Evolutionary conservation across 2,329 filamentous ascomycete species (phyloP).

Genomic region (Elsinoe ampelina): DNA sequence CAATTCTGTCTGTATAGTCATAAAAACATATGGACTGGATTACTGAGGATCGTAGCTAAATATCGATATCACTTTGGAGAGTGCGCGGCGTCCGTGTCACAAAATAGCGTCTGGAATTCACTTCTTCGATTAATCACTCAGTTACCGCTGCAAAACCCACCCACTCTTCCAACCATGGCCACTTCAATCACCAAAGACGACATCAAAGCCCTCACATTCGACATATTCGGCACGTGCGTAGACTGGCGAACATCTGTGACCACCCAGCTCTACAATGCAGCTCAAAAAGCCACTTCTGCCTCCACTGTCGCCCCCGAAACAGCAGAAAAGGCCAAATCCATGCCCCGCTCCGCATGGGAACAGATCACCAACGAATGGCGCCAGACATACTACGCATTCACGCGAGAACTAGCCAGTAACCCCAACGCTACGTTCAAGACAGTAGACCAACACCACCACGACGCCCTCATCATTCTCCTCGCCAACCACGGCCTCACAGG

Average conservation of each 20-base stretch:
- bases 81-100: too few species aligned
- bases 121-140: neutral
- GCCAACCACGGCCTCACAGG: slow-evolving; percentile 36
- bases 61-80: neutral
- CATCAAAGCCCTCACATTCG: slow-evolving; percentile 52
- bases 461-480: slow-evolving; percentile 53
- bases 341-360: slow-evolving; percentile 52
- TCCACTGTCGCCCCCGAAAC: slow-evolving; percentile 37
- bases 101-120: neutral
- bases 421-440: slow-evolving; percentile 48
- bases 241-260: slow-evolving; percentile 65
- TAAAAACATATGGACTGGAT: neutral
- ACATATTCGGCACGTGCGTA: slow-evolving; percentile 73
- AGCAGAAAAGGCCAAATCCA: slow-evolving; percentile 39
- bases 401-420: slow-evolving; percentile 41
- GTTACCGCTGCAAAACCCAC: neutral
- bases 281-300: slow-evolving; percentile 38
- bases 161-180: neutral
- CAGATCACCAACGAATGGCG: slow-evolving; percentile 64
- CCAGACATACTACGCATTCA: slow-evolving; percentile 43
- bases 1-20: neutral
- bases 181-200: neutral
- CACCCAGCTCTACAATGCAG: slow-evolving; percentile 46
- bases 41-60: neutral
- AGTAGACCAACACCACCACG: slow-evolving; percentile 62